Evolutionary conservation across 2,329 filamentous ascomycete genomes (phyloP).

Genomic region (Chrysoporthe cubensis): DNA sequence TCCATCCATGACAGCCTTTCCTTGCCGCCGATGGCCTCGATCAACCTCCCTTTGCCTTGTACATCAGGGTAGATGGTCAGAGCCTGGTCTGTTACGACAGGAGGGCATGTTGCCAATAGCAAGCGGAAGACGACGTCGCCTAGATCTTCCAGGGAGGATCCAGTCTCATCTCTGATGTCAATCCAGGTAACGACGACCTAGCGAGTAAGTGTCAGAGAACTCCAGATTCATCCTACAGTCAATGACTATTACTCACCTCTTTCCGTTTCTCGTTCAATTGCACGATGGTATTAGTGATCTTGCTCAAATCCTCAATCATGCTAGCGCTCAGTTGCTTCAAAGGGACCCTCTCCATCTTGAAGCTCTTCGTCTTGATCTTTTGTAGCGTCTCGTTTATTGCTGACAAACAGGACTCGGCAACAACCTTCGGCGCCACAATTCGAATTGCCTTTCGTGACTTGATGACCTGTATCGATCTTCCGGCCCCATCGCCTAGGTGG

Average conservation of each 20-base stretch:
- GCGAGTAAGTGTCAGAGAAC: conserved; percentile 19
- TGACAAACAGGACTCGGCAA: conserved; percentile 41
- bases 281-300: conserved; percentile 45
- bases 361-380: conserved; percentile 31
- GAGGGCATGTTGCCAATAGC: conserved; percentile 41
- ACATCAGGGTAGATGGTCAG: conserved; percentile 30
- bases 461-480: conserved; percentile 44
- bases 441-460: conserved; percentile 37
- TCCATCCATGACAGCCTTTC: conserved; percentile 44
- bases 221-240: too few species aligned
- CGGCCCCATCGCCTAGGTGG: conserved; percentile 37
- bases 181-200: conserved; percentile 49
- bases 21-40: conserved; percentile 36
- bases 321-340: conserved; percentile 32
- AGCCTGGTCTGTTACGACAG: conserved; percentile 31
- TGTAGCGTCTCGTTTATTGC: conserved; percentile 40
- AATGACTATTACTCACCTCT: conserved; percentile 25
- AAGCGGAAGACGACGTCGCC: conserved; percentile 52
- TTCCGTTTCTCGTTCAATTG: conserved; percentile 38
- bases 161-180: conserved; percentile 32
- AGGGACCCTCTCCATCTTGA: conserved; percentile 35
- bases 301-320: conserved; percentile 42
- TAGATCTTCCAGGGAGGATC: conserved; percentile 41
- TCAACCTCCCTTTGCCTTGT: conserved; percentile 35
- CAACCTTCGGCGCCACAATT: conserved; percentile 42